Base-by-base conservation (phyloP, 2,329 filamentous ascomycete genomes). In the Aspergillus caelatus region DNA sequence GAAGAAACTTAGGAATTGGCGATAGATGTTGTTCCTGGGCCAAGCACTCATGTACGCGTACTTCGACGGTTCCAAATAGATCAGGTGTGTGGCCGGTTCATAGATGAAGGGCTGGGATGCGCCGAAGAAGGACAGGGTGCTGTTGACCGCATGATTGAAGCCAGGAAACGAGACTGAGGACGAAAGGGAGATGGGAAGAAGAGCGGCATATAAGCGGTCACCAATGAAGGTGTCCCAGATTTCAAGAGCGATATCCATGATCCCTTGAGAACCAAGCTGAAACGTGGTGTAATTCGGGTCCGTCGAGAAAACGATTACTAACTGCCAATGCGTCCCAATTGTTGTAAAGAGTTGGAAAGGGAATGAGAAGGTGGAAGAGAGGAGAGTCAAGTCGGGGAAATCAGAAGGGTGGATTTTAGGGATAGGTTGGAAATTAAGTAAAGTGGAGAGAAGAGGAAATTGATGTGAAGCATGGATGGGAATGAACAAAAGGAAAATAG, bases 231-330 rank as follows among this genome's bases (percentile, higher is more conserved):
- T 92, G 80, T 98, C 94, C 79, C 88, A 86, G 64, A 94, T 72
- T 80, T 97, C 94, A 69, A 97, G 90, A 53, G 95, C 88, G 80
- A 97, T 88, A 84, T 98, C 94, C 94, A 98, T 97, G 78, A 76
- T 66, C 62, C 45, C 28, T 57, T 55, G 62, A 8, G 57, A 50
- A 41, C 28, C 48, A 52, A 34, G 34, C 19, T 30, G 30, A 52
- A 32, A 30, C 16, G 46, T 26, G 26, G 26, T 50, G 12, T 46
- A 21, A 16, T 26, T 19, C 12, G 21, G 19, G 12, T 28, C 14
- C 4, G 23, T 28, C 30, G 46, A 30, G 23, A 48, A 46, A 14
- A 36, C 39, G 39, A 8, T 9, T 4, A 41, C 39, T 48, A 9
- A 48, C n/a, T 46, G n/a, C 11, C n/a, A 46, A 11, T 23, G 10